Percentiles rank a stretch among this genome's conserved stretches.
Conservation (phyloP, 768 basidiomycete genomes). For the Russula sp. region DNA sequence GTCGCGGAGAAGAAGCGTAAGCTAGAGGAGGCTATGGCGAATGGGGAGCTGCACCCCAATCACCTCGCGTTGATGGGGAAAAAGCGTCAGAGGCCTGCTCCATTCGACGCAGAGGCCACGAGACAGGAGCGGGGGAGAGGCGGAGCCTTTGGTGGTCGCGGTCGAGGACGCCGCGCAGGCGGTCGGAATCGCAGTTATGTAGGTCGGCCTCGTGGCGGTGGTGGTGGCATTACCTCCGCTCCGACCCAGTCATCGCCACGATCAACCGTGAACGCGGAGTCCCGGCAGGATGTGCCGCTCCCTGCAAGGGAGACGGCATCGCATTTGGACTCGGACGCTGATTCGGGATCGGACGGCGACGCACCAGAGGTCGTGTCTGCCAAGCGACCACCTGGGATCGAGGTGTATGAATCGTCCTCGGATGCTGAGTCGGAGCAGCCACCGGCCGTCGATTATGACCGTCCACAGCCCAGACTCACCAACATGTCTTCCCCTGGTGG, state of each 20-base stretch:
- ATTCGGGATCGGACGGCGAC: slow-evolving; percentile 23
- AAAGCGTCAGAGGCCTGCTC: slow-evolving; percentile 33
- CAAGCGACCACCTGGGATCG: slow-evolving; percentile 30
- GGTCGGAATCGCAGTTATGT: not conserved
- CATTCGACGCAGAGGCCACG: slow-evolving; percentile 2
- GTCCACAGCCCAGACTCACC: not conserved
- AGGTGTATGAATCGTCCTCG: slow-evolving; percentile 11
- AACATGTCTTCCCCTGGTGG: not conserved
- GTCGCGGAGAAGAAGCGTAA: slow-evolving; percentile 79
- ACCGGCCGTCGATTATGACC: not conserved
- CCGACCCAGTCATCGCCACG: not conserved
- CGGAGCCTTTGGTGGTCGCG: slow-evolving; percentile 3
- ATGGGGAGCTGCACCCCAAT: slow-evolving; percentile 60
- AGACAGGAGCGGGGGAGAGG: slow-evolving; percentile 14
- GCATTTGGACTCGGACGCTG: slow-evolving; percentile 19
- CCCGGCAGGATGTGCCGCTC: slow-evolving; percentile 7
- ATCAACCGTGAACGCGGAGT: not conserved
- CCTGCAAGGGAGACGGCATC: not conserved
- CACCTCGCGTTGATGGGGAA: slow-evolving; percentile 35
- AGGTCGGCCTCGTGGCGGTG: not conserved
- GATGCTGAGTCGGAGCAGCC: not conserved
- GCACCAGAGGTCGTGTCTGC: slow-evolving; percentile 56
- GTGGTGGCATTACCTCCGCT: not conserved
- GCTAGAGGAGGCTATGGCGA: slow-evolving; percentile 66
- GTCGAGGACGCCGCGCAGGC: slow-evolving; percentile 30